Evolutionary conservation across 2,329 filamentous ascomycete genomes (phyloP).

Genomic region (Pestalotiopsis sp.): DNA sequence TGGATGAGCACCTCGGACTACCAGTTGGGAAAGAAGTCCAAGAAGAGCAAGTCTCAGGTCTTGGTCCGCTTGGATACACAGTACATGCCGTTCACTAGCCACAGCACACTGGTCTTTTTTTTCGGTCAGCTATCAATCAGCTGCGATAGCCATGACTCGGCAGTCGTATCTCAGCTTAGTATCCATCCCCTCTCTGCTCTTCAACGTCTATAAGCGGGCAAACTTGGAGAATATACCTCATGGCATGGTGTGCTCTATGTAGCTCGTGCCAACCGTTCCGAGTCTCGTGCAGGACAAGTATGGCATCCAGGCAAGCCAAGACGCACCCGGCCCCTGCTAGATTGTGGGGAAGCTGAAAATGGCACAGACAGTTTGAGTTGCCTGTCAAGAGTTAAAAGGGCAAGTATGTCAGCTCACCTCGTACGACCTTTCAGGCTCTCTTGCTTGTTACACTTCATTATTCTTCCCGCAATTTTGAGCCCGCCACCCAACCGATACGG

Average conservation of each 20-base stretch:
- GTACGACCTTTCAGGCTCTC: not conserved
- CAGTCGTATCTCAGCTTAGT: too few relatives aligned
- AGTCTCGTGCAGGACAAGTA: too few relatives aligned
- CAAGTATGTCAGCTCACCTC: not conserved
- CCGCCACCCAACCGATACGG: not conserved
- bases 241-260: too few relatives aligned
- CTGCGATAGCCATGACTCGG: too few relatives aligned
- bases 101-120: too few relatives aligned
- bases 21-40: not conserved
- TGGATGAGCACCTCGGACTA: not conserved
- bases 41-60: not conserved
- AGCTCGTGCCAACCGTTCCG: too few relatives aligned
- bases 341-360: not conserved
- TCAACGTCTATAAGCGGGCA: too few relatives aligned
- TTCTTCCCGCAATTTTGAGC: not conserved
- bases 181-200: too few relatives aligned
- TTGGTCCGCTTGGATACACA: not conserved
- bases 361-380: not conserved
- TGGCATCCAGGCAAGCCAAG: not conserved
- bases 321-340: not conserved
- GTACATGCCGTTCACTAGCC: not conserved
- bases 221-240: too few relatives aligned
- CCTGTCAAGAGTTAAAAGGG: conserved; percentile 5
- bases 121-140: too few relatives aligned
- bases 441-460: not conserved